phyloP scores from a whole-genome alignment of 352 stramenopile genomes.

The Pythium dissimile region DNA sequence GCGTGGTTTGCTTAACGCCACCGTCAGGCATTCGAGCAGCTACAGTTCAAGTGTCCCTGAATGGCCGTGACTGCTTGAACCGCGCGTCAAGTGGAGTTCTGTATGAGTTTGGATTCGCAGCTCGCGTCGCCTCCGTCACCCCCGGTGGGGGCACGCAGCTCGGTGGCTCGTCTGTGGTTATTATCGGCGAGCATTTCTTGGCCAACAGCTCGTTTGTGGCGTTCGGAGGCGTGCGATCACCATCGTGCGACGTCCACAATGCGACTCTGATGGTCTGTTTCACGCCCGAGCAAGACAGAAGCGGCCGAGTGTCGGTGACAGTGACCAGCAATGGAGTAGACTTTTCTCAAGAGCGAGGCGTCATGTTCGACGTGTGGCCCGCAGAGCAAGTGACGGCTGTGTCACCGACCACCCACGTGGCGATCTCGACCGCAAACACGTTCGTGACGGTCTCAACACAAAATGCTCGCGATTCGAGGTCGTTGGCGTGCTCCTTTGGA shows the following conservation, averaged over 20 bases:
- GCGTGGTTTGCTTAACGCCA: constrained; percentile 52
- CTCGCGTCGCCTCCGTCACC: constrained; percentile 27
- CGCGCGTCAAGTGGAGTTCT: constrained; percentile 13
- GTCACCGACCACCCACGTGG: constrained; percentile 28
- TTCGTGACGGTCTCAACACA: constrained; percentile 33
- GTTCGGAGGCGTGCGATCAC: constrained; percentile 9
- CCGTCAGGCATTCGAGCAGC: constrained; percentile 19
- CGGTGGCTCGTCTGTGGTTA: constrained; percentile 45
- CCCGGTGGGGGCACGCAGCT: constrained; percentile 37
- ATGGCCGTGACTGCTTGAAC: constrained; percentile 59
- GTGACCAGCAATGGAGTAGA: constrained; percentile 68
- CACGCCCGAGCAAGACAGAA: constrained; percentile 28
- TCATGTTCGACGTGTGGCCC: constrained; percentile 26
- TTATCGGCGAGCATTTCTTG: constrained; percentile 43
- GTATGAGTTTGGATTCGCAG: constrained; percentile 42
- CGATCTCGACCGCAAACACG: constrained; percentile 23
- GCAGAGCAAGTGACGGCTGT: constrained; percentile 43
- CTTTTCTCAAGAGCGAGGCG: constrained; percentile 33
- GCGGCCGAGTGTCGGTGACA: constrained; percentile 25
- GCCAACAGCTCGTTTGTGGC: constrained; percentile 28
- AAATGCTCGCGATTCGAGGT: constrained; percentile 31
- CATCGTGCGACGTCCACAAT: constrained; percentile 6
- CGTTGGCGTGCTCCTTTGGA: constrained; percentile 61
- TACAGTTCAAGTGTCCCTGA: constrained; percentile 44
- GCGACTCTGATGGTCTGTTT: constrained; percentile 40